phyloP scores from a whole-genome alignment of 306 rosid species.

The Rubus idaeus region DNA sequence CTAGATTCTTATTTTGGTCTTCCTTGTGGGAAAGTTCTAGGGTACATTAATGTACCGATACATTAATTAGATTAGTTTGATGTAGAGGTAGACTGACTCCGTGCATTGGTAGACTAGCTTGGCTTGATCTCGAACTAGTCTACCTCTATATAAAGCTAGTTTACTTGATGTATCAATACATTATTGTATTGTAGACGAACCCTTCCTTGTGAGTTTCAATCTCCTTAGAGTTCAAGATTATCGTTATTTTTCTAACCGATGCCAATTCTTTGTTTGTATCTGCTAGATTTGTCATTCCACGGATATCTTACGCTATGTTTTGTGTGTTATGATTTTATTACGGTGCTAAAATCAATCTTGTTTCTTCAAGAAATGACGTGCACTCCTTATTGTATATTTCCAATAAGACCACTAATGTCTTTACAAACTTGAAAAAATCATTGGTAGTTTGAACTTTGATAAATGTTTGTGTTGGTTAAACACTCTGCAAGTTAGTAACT shows the following conservation, averaged over 20 bases:
- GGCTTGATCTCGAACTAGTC: too few relatives aligned
- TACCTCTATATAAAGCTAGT: too few relatives aligned
- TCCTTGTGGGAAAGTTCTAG: neutral
- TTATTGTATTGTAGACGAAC: too few relatives aligned
- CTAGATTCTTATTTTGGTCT: neutral
- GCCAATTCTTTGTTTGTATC: neutral
- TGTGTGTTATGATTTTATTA: neutral
- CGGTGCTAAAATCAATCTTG: too few relatives aligned
- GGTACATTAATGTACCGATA: too few relatives aligned
- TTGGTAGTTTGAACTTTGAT: neutral
- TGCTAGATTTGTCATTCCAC: neutral
- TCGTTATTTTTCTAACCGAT: neutral
- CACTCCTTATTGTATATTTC: neutral
- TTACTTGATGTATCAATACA: too few relatives aligned
- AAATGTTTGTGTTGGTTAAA: neutral
- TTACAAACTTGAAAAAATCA: neutral
- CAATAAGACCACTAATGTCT: neutral
- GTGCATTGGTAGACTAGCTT: too few relatives aligned
- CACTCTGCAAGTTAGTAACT: constrained; percentile 27
- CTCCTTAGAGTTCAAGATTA: neutral
- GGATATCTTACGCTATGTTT: neutral
- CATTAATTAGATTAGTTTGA: too few relatives aligned
- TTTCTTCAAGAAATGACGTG: neutral
- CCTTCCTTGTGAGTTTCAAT: neutral
- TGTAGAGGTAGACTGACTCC: too few relatives aligned